Percentiles rank a stretch among this genome's conserved stretches.
These are phyloP conservation scores for Panicum miliaceum DNA, from an alignment of 176 grass and related monocot species.

Conservation along the genomic window DNA sequence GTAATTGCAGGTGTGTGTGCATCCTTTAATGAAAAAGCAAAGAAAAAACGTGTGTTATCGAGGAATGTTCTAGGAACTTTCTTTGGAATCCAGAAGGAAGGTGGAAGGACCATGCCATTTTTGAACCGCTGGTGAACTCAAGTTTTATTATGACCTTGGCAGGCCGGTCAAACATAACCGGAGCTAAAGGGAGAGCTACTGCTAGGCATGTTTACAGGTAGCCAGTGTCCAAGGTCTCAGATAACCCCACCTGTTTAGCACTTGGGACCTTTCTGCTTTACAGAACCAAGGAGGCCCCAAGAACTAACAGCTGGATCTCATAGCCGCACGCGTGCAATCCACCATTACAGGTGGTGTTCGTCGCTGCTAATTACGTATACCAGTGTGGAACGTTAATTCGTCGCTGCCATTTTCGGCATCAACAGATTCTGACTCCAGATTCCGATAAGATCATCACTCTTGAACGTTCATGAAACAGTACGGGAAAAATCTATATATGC, in stretches of 20 bases:
- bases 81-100: too few species aligned
- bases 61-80: too few species aligned
- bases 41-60: too few species aligned
- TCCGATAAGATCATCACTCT: background rate
- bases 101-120: too few species aligned
- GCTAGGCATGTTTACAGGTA: conserved; percentile 9
- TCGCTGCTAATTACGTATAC: background rate
- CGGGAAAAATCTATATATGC: background rate
- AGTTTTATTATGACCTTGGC: background rate
- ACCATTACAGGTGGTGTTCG: conserved; percentile 37
- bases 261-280: background rate
- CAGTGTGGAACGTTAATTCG: background rate
- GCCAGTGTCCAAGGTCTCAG: background rate
- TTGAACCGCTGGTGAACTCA: background rate
- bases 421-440: background rate
- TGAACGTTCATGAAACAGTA: conserved; percentile 5
- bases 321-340: conserved; percentile 34
- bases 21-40: too few species aligned
- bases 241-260: conserved; percentile 42
- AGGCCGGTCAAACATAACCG: background rate
- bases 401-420: background rate
- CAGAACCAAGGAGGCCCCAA: background rate
- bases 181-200: conserved; percentile 9
- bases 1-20: too few species aligned
- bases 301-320: conserved; percentile 16